These are phyloP conservation scores for Trametes gibbosa DNA, from an alignment of 768 basidiomycete genomes.

Conservation along the genomic window DNA sequence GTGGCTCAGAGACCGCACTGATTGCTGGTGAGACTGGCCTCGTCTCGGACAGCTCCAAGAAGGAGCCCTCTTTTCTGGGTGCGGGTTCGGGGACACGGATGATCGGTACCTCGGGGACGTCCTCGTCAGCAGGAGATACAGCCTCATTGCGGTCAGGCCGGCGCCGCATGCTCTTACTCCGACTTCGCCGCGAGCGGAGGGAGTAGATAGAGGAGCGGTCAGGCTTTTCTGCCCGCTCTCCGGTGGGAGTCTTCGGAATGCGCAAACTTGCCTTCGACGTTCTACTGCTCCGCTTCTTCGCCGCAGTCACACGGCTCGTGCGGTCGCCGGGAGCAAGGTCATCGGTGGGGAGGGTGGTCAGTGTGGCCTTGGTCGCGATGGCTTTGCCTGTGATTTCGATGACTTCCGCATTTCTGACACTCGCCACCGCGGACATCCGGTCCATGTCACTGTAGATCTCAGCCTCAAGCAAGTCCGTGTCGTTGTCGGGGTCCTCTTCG, in stretches of 20 bases:
- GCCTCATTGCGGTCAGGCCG: slow-evolving; percentile 7
- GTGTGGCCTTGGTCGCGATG: slow-evolving; percentile 36
- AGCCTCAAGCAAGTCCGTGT: slow-evolving; percentile 19
- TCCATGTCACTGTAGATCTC: slow-evolving; percentile 29
- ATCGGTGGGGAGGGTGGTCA: slow-evolving; percentile 18
- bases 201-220: slow-evolving; percentile 19
- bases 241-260: slow-evolving; percentile 41
- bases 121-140: background rate
- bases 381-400: slow-evolving; percentile 38
- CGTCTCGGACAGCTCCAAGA: slow-evolving; percentile 27
- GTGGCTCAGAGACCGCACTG: background rate
- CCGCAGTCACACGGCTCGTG: slow-evolving; percentile 53
- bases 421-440: slow-evolving; percentile 10
- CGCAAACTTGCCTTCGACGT: slow-evolving; percentile 68
- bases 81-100: slow-evolving; percentile 16
- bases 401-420: slow-evolving; percentile 33
- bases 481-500: slow-evolving; percentile 16
- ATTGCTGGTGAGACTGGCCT: slow-evolving; percentile 22
- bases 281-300: slow-evolving; percentile 59
- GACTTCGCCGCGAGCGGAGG: slow-evolving; percentile 17
- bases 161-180: slow-evolving; percentile 25
- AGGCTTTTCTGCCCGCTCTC: slow-evolving; percentile 6
- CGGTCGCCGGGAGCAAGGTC: slow-evolving; percentile 34
- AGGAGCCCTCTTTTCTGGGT: slow-evolving; percentile 22
- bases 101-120: slow-evolving; percentile 21